A percentile compares a stretch with the other conserved stretches of the same genome.
Evolutionary conservation across 805 yeast genomes (phyloP).

Genomic region (Ogataea chonburiensis): DNA sequence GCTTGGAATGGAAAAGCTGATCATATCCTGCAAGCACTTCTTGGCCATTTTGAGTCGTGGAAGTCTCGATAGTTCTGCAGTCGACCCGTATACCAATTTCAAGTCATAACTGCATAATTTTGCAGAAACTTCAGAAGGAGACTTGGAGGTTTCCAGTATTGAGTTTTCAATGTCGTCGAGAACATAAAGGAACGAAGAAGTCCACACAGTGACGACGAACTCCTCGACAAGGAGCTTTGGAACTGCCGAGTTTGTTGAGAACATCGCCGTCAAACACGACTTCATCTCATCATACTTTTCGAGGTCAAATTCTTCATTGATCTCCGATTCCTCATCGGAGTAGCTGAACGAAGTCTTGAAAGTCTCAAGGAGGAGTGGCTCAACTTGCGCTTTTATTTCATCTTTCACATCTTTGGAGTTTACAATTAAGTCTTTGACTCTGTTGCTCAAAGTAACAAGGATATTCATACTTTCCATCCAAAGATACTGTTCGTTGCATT

Average conservation of each 20-base stretch:
- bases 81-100: constrained; percentile 60
- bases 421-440: constrained; percentile 29
- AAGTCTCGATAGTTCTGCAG: constrained; percentile 45
- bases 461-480: constrained; percentile 55
- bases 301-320: constrained; percentile 45
- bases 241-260: constrained; percentile 32
- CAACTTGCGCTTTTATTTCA: constrained; percentile 27
- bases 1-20: constrained; percentile 38
- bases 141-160: constrained; percentile 21
- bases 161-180: constrained; percentile 52
- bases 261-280: constrained; percentile 40
- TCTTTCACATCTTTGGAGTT: constrained; percentile 13
- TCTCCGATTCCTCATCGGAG: constrained; percentile 21
- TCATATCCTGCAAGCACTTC: constrained; percentile 54
- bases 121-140: constrained; percentile 36
- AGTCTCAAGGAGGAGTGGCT: constrained; percentile 43
- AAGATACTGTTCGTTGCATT: constrained; percentile 34
- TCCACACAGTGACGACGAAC: constrained; percentile 52
- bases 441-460: constrained; percentile 37
- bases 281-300: constrained; percentile 44
- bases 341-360: constrained; percentile 42
- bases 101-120: constrained; percentile 42
- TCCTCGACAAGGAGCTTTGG: constrained; percentile 36
- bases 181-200: constrained; percentile 57
- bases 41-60: constrained; percentile 50